Conservation (phyloP, 2,329 filamentous ascomycete species). For the Pestalotiopsis sp. region DNA sequence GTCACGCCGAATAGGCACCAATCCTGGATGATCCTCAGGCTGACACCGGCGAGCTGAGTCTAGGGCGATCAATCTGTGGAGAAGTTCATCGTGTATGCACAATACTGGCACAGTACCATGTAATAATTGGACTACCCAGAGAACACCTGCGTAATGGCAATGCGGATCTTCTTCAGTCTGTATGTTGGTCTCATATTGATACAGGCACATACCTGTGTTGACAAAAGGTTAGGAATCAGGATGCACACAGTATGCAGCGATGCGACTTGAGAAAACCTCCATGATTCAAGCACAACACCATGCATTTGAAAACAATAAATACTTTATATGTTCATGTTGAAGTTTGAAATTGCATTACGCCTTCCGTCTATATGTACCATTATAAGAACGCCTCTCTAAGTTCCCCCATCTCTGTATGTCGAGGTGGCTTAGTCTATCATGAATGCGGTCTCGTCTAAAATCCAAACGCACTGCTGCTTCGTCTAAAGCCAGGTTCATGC, state of each 20-base stretch:
- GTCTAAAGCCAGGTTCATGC: neutral
- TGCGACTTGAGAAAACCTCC: too few species aligned
- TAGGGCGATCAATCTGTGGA: neutral
- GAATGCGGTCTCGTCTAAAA: conserved; percentile 9
- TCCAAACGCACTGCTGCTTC: conserved; percentile 7
- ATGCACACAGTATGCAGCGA: too few species aligned
- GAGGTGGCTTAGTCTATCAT: conserved; percentile 4
- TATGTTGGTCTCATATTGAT: too few species aligned
- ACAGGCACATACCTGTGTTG: too few species aligned
- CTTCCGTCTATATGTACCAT: conserved; percentile 1
- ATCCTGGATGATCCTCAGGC: neutral
- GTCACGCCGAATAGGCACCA: neutral
- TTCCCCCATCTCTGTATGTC: neutral
- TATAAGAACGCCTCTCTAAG: conserved; percentile 11
- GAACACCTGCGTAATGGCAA: too few species aligned
- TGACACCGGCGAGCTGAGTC: neutral
- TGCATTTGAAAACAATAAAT: too few species aligned
- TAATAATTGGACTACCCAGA: too few species aligned
- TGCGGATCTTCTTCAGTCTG: too few species aligned
- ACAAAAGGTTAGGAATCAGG: too few species aligned
- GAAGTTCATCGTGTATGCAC: neutral
- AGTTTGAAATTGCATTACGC: neutral
- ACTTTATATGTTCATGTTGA: neutral
- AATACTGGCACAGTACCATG: neutral
- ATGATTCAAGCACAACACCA: too few species aligned